Conservation (phyloP, 768 basidiomycete genomes). For the Gloeophyllum trabeum region DNA sequence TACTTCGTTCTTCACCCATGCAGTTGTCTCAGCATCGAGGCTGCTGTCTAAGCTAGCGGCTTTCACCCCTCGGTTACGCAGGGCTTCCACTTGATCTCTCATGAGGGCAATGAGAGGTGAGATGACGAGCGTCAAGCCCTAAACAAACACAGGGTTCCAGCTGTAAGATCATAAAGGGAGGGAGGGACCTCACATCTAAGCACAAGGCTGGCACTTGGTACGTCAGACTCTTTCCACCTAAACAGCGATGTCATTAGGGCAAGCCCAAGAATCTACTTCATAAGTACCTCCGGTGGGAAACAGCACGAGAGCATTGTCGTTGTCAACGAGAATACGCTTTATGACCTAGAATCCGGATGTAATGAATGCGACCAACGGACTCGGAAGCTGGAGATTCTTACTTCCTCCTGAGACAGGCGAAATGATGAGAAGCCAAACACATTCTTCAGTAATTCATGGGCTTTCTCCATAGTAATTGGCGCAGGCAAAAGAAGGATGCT, state of each 20-base stretch:
- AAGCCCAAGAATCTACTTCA: neutral
- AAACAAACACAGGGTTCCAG: neutral
- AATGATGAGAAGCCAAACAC: constrained; percentile 25
- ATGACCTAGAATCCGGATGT: constrained; percentile 17
- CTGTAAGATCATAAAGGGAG: neutral
- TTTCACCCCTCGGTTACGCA: constrained; percentile 20
- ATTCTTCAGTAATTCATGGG: constrained; percentile 17
- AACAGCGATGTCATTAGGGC: neutral
- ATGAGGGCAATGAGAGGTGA: constrained; percentile 24
- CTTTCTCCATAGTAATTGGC: constrained; percentile 26
- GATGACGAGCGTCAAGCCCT: constrained; percentile 23
- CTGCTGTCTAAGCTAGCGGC: constrained; percentile 30
- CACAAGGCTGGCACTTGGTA: constrained; percentile 30
- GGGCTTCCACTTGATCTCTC: constrained; percentile 28
- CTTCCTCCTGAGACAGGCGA: constrained; percentile 26
- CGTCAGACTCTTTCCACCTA: constrained; percentile 27
- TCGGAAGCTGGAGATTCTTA: constrained; percentile 8
- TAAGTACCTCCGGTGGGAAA: constrained; percentile 26
- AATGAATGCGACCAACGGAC: neutral
- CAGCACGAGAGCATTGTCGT: constrained; percentile 29
- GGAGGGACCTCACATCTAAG: constrained; percentile 15
- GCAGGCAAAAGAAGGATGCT: too few species aligned
- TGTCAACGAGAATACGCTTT: constrained; percentile 23
- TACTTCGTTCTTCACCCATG: constrained; percentile 24
- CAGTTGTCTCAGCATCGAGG: constrained; percentile 17